A percentile compares a stretch with the other conserved stretches of the same genome.
phyloP scores from a whole-genome alignment of 352 stramenopile species.

The Blastocystis sp. region DNA sequence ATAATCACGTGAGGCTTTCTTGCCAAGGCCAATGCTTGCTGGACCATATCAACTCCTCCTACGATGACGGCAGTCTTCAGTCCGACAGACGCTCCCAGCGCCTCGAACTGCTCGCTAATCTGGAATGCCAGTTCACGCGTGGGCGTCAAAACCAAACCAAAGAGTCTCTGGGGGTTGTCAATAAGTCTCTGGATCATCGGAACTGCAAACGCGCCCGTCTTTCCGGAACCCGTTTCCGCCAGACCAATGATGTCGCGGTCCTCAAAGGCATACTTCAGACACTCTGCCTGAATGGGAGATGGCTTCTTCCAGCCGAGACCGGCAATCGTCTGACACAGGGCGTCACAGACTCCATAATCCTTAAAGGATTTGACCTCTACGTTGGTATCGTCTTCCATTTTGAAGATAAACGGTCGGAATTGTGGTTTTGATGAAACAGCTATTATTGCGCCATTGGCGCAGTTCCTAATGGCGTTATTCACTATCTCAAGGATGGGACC shows the following conservation, averaged over 20 bases:
- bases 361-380: slow-evolving; percentile 67
- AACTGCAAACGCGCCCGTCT: slow-evolving; percentile 84
- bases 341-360: slow-evolving; percentile 75
- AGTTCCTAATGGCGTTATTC: not conserved
- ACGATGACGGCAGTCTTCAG: slow-evolving; percentile 79
- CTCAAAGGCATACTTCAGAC: slow-evolving; percentile 74
- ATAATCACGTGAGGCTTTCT: slow-evolving; percentile 88
- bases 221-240: slow-evolving; percentile 83
- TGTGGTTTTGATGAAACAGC: not conserved
- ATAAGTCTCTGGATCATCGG: slow-evolving; percentile 81
- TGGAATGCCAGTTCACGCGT: slow-evolving; percentile 87
- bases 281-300: slow-evolving; percentile 84
- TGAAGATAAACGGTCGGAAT: not conserved
- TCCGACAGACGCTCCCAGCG: slow-evolving; percentile 77
- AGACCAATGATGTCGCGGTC: slow-evolving; percentile 90
- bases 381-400: not conserved
- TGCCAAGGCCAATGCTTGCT: slow-evolving; percentile 87
- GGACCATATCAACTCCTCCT: slow-evolving; percentile 89
- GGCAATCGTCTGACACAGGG: slow-evolving; percentile 79
- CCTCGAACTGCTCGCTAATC: slow-evolving; percentile 84
- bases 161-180: slow-evolving; percentile 76
- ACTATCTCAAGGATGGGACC: not conserved
- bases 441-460: not conserved
- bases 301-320: slow-evolving; percentile 80
- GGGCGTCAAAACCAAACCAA: slow-evolving; percentile 77